Evolutionary conservation across 345 rosid genomes (phyloP), one percentile per base, ranked within the genome.

Genomic region (Salix dunnii): DNA sequence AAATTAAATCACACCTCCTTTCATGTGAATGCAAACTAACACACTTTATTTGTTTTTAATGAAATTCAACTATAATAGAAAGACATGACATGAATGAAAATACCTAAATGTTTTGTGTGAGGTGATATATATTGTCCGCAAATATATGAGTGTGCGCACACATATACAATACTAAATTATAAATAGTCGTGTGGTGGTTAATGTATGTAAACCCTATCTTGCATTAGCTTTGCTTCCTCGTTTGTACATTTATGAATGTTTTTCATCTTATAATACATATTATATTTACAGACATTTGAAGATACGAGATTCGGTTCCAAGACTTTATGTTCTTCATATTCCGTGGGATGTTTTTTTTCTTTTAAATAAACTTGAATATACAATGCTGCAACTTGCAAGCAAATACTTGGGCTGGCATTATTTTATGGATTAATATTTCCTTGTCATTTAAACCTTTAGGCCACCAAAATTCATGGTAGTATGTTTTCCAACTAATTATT

Each of bases 281-380:
- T 21, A 7, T 67, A 65, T 67, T 33, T 18, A 31, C 38, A 14
- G 12, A 38, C 43, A 40, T 38, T 38, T 68, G 53, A 68, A 40
- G 71, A 68, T 68, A 68, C 30, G 71, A 38, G 48, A 68, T 68
- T 68, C 43, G 71, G 31, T 40, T 36, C 7, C 33, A 68, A 23
- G 71, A 68, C 42, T 42, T 68, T 42, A 23, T 68, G 42, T 23
- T 68, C 71, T 23, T 68, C 31, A 2, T 68, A 42, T 42, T 66
- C 5, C 31, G 18, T 2, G 25, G 12, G 64, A 60, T 21, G 64
- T 27, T 64, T 27, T 28, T 12, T 13, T 12, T 43, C 6, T 65
- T 17, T 27, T 12, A 46, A 46, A 46, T 46, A 55, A 21, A 11
- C 8, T 21, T n/a, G 23, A 2, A 55, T 9, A n/a, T 10, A 67